Evolutionary conservation across 1,139 yeast genomes (phyloP), one percentile per base, ranked within the genome.

Genomic region (Candida sp.): DNA sequence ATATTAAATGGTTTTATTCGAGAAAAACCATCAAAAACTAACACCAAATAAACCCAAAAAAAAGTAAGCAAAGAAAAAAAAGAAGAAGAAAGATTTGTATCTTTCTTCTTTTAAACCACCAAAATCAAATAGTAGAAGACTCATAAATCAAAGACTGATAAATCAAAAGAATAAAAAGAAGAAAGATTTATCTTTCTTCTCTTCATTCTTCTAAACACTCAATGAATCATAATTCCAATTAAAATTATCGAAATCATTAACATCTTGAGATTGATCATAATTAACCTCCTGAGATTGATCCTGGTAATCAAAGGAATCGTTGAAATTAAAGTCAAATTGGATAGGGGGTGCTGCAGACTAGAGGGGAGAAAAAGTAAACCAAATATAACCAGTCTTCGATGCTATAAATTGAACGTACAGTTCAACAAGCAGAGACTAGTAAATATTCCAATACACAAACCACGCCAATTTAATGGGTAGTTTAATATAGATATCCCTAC

Each of bases 341-440:
- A 29, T 19, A 23, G 39, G 29, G 11, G 38, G 38, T 37, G 39
- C 39, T 37, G 39, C 39, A 15, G 39, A 37, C 39, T 33, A 15
- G 25, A 19, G 30, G 25, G 23, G 34, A 29, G 39, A 21, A 37
- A n/a, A 36, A 15, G 6, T 25, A 11, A 25, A 25, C 7, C 11
- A 7, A 25, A 7, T 7, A 7, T 7, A 7, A 7, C 11, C 19
- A 19, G 39, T 37, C 39, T 37, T 37, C 39, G 15, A 37, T 37
- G 39, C 39, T 37, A 15, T 37, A 27, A 37, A 37, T 37, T 29
- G 30, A 21, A 7, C 29, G 3, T 25, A n/a, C n/a, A 19, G 27
- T 9, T 19, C 30, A 37, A 37, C 39, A 37, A 37, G 39, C 39
- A 37, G 39, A 37, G 39, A 37, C 29, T n/a, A 35, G 5, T 4